Base-by-base conservation (phyloP, 345 rosid species). In the Passiflora organensis region DNA sequence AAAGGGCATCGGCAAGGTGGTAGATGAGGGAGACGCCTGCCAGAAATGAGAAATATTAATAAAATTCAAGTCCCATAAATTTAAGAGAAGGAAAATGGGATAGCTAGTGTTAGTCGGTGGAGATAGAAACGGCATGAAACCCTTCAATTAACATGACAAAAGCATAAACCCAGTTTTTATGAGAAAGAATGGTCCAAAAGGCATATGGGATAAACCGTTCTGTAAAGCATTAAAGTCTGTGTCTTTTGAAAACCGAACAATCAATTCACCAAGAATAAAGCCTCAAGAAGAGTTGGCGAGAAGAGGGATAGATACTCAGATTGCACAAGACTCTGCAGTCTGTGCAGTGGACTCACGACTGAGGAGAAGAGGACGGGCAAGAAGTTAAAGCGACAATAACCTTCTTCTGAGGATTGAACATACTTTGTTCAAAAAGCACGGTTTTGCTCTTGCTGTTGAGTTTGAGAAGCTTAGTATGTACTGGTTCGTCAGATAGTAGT, bases 271-370 rank as follows among this genome's bases (percentile, higher is more conserved):
- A 41, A 41, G 43, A 41, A 39, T 20, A 1, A 41, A 41, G 13
- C 18, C 24, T 1, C 3, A 46, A 12, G 1, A 10, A 48, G 34
- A 28, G 19, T 20, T 17, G 24, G 28, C 21, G 16, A 84, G 72
- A 93, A 89, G 32, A 84, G 82, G 32, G 82, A n/a, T n/a, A 76
- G 65, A 93, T 95, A n/a, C 95, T 96, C 59, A 65, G 58, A 60
- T 84, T 89, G 84, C 94, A 58, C 91, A 93, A n/a, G 87, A 82
- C 69, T 84, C 96, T 1, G 96, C 82, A 14, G 96, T 88, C 62
- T 76, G 72, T 8, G 67, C 59, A 51, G 73, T 53, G 62, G 75
- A 53, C 59, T 82, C 78, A 77, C 44, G 82, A 54, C 5, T 84
- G 56, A 63, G 89, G 58, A 47, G 84, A 50, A 32, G 82, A 70